A percentile compares a stretch with the other conserved stretches of the same genome.
Evolutionary conservation across 2,329 filamentous ascomycete species (phyloP).

Genomic region (Xylariaceae sp.): DNA sequence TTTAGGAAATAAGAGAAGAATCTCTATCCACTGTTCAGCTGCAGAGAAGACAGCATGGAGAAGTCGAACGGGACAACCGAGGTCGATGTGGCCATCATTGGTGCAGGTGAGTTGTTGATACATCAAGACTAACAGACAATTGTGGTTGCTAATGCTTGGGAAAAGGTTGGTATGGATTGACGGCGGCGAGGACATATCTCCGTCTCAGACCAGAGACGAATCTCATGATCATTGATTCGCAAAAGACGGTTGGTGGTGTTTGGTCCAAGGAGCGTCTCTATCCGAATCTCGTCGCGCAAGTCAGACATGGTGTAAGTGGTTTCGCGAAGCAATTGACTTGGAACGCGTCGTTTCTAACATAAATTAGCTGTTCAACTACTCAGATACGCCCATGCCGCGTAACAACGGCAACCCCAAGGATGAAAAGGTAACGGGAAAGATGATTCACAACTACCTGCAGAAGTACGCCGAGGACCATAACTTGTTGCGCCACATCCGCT

Average conservation of each 20-base stretch:
- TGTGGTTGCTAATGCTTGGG: background rate
- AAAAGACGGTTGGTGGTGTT: constrained; percentile 24
- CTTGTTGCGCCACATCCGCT: constrained; percentile 24
- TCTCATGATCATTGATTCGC: constrained; percentile 25
- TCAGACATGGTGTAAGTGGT: constrained; percentile 22
- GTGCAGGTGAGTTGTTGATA: constrained; percentile 20
- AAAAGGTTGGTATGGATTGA: constrained; percentile 26
- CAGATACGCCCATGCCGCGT: constrained; percentile 24
- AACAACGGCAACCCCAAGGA: constrained; percentile 22
- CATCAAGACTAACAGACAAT: background rate
- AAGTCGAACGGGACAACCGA: constrained; percentile 1
- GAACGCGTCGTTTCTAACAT: constrained; percentile 2
- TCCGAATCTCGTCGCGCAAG: constrained; percentile 26
- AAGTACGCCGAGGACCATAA: constrained; percentile 27
- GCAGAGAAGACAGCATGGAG: constrained; percentile 6
- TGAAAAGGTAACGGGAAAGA: constrained; percentile 26
- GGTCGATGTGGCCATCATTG: constrained; percentile 26
- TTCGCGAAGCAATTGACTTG: background rate
- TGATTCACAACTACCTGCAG: constrained; percentile 27
- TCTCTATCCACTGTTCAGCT: background rate
- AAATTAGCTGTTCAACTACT: constrained; percentile 25
- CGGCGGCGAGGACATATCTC: constrained; percentile 24
- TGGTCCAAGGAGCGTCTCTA: constrained; percentile 28
- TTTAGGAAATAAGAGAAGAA: no score
- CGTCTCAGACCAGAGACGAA: constrained; percentile 22